Evolutionary conservation across 257 asterid genomes (phyloP), one percentile per base, ranked within the genome.

Genomic region (Solanum chiquidenum): DNA sequence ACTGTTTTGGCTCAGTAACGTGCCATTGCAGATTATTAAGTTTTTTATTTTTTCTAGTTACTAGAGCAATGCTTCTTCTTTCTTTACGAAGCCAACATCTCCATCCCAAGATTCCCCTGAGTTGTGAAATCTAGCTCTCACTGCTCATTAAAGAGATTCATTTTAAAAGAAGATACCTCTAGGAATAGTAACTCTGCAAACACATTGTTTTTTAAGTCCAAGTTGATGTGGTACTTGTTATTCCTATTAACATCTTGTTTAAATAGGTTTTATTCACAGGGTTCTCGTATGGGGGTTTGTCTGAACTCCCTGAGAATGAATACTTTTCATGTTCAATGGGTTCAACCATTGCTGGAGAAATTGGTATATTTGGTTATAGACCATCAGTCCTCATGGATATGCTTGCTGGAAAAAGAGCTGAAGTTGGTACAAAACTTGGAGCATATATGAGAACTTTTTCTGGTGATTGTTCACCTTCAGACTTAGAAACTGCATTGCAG

Each of bases 361-460:
- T 96, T 90, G 99, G 99, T 89, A 93, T 96, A 75, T 96, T 94
- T 94, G 99, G 99, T 68, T 93, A 95, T 91, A 92, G 98, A 89
- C 99, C 99, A 87, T 91, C 99, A 58, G 93, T 95, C 88, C 96
- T 96, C 21, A 84, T 95, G 90, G 99, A 96, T 87, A 94, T 96
- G 98, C 98, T 96, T 90, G 99, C 98, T 92, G 99, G 99, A 88
- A 96, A 94, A 94, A 92, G 98, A 91, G 98, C 98, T 88, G 98
- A 95, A 94, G 98, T 96, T 85, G 98, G 96, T 86, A 94, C 98
- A 85, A 93, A 94, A 83, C 93, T 96, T 89, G 99, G 98, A 89
- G 98, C 98, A 83, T 96, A 96, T 88, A 95, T 94, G 99, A 93
- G 98, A 93, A 93, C 98, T 90, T 95, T 96, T 90, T 94, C 98